Evolutionary conservation across 179 eudicot species (phyloP).

Genomic region (Carnegiea gigantea): DNA sequence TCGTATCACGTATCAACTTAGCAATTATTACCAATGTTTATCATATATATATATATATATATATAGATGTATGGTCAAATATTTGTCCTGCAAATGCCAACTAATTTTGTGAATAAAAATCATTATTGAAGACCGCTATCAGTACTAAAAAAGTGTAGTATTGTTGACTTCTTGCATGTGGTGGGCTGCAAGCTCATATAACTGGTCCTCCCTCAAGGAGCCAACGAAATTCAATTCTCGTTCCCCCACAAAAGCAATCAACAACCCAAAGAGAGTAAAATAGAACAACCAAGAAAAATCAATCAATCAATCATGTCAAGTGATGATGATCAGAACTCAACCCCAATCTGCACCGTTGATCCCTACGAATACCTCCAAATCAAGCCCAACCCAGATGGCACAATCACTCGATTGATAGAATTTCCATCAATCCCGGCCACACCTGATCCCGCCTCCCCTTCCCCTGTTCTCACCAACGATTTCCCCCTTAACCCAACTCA

Average conservation of each 20-base stretch:
- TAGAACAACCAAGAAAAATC: background rate
- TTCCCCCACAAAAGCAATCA: background rate
- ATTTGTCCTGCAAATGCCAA: too few relatives aligned
- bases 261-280: background rate
- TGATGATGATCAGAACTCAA: background rate
- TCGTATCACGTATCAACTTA: too few relatives aligned
- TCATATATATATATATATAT: too few relatives aligned
- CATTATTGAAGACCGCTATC: too few relatives aligned
- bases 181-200: too few relatives aligned
- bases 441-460: constrained; percentile 29
- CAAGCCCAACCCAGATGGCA: constrained; percentile 35
- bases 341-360: constrained; percentile 35
- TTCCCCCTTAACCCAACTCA: constrained; percentile 30
- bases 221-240: too few relatives aligned
- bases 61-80: too few relatives aligned
- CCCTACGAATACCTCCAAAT: constrained; percentile 37
- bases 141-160: too few relatives aligned
- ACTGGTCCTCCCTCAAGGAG: too few relatives aligned
- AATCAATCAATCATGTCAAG: constrained; percentile 4
- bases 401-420: constrained; percentile 29
- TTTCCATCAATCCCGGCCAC: constrained; percentile 25
- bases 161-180: too few relatives aligned
- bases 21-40: too few relatives aligned
- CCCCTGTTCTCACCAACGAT: constrained; percentile 33
- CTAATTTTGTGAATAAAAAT: too few relatives aligned